A percentile compares a stretch with the other conserved stretches of the same genome.
Conservation (phyloP, 352 stramenopile genomes). For the Discostella stelligera region DNA sequence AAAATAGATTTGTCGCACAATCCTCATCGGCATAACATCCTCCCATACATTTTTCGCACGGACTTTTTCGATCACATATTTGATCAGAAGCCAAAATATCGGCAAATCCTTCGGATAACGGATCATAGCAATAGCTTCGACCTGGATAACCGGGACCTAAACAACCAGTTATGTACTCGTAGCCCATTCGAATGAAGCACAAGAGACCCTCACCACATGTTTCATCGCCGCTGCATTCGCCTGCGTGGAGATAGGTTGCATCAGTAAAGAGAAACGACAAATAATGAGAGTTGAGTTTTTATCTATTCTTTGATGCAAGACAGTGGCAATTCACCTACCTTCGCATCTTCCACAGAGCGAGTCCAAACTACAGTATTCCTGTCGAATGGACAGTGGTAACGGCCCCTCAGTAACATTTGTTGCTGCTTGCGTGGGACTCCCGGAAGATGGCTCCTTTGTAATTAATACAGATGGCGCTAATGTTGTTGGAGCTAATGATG, state of each 20-base stretch:
- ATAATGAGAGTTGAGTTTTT: background rate
- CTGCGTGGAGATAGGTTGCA: background rate
- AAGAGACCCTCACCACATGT: slow-evolving; percentile 27
- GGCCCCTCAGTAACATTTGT: background rate
- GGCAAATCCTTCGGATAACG: slow-evolving; percentile 17
- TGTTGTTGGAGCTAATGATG: background rate
- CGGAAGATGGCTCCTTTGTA: background rate
- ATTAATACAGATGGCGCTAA: background rate
- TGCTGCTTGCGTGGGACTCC: background rate
- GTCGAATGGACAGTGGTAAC: background rate
- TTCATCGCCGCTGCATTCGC: slow-evolving; percentile 20
- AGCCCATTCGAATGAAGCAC: slow-evolving; percentile 33
- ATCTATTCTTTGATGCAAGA: background rate
- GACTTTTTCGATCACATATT: slow-evolving; percentile 27
- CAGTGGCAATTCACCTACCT: slow-evolving; percentile 4
- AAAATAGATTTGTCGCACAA: slow-evolving; percentile 39
- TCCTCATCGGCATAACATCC: slow-evolving; percentile 30
- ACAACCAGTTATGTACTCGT: slow-evolving; percentile 33
- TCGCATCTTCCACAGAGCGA: slow-evolving; percentile 3
- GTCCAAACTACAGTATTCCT: background rate
- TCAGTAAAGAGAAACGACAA: background rate
- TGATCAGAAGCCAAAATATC: slow-evolving; percentile 20
- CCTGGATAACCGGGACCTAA: slow-evolving; percentile 21
- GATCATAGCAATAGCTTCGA: slow-evolving; percentile 47
- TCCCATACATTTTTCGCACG: slow-evolving; percentile 37